Evolutionary conservation across 1,139 yeast genomes (phyloP).

Genomic region (Debaryomyces robertsiae): DNA sequence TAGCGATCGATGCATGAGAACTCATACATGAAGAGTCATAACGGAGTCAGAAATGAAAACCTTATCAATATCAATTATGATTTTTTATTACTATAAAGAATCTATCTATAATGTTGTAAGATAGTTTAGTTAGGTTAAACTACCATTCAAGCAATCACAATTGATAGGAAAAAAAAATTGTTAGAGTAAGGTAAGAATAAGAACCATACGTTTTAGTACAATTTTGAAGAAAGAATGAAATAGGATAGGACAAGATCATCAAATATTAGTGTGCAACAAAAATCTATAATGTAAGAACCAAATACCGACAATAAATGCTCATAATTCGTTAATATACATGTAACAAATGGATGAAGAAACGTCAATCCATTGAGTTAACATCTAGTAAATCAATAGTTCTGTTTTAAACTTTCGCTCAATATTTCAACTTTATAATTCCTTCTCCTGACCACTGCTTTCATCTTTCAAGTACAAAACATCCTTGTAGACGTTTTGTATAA

Average conservation of each 20-base stretch:
- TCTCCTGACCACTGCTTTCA: slow-evolving; percentile 5
- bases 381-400: too few relatives aligned
- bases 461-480: slow-evolving; percentile 1
- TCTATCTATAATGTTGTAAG: slow-evolving; percentile 5
- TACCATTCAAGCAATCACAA: too few relatives aligned
- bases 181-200: slow-evolving; percentile 5
- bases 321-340: slow-evolving; percentile 10
- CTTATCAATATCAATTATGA: slow-evolving; percentile 5
- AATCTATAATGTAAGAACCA: slow-evolving; percentile 15
- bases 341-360: neutral
- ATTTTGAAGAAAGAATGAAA: slow-evolving; percentile 3
- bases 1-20: slow-evolving; percentile 8
- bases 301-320: slow-evolving; percentile 10
- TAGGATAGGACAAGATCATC: slow-evolving; percentile 6
- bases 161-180: slow-evolving; percentile 4
- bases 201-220: slow-evolving; percentile 1
- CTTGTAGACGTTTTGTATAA: neutral
- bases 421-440: slow-evolving; percentile 3
- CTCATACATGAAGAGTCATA: neutral
- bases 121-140: neutral
- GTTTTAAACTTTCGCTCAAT: slow-evolving; percentile 3
- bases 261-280: slow-evolving; percentile 10
- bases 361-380: too few relatives aligned
- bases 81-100: slow-evolving; percentile 2
- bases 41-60: neutral